Evolutionary conservation across 805 yeast genomes (phyloP), one percentile per base, ranked within the genome.

Genomic region (Wickerhamomyces ciferrii): DNA sequence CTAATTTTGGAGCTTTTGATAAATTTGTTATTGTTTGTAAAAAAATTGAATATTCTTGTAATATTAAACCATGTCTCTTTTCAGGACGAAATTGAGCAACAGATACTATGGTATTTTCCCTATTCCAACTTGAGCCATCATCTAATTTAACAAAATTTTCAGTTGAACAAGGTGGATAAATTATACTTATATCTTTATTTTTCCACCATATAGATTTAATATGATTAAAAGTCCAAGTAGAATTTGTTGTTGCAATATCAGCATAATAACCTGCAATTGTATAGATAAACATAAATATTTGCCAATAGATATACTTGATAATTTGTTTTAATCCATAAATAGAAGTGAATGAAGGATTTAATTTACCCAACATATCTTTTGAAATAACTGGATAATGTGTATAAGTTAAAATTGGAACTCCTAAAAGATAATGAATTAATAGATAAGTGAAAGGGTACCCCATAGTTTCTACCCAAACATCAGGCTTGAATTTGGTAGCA

Each of bases 371-470:
- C 99, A 94, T 94, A 54, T 92, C 98, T 24, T 70, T 66, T 39
- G 96, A 95, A 31, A 94, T 82, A 17, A 91, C 79, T 1, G 99
- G 99, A 68, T 87, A 94, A 67, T 94, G 99, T n/a, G 89, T 87
- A 59, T 94, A 94, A 1, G 96, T 80, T 21, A 85, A 67, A 24
- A 94, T 76, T 0, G 99, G 99, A 25, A 89, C 69, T 49, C 75
- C 74, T 34, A 87, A 71, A 41, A 79, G 65, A 52, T 69, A 60
- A 20, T 74, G 63, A 0, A 87, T 80, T 20, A 84, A 59, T 2
- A 88, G 87, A 63, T 90, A 92, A 21, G 84, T 69, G 48, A 92
- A 94, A 4, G 99, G 97, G 45, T 87, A 81, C 0, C 99, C 99
- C 77, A 89, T 84, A 1, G 99, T 91, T 60, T 94, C 99, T 32